Evolutionary conservation across 2,329 filamentous ascomycete genomes (phyloP).

Genomic region (Mollisia scopiformis): DNA sequence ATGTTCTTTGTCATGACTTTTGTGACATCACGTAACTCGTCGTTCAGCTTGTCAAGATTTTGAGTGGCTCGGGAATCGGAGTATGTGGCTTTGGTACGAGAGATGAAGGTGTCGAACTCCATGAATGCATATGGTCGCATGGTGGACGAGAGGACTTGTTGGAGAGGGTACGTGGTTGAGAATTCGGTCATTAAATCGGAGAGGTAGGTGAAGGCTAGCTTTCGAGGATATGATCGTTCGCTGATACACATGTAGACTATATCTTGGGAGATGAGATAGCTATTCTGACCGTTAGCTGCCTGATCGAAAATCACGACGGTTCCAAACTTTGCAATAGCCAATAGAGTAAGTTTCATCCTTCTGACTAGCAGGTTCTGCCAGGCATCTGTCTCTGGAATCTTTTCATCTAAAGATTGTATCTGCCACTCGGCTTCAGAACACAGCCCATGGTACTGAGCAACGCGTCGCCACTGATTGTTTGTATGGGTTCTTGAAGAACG

Average conservation of each 20-base stretch:
- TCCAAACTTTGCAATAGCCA: no score
- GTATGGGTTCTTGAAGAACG: no score
- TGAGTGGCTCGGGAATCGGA: slow-evolving; percentile 88
- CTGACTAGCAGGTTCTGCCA: no score
- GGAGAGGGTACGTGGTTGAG: slow-evolving; percentile 75
- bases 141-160: slow-evolving; percentile 72
- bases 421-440: no score
- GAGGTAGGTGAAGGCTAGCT: slow-evolving; percentile 98
- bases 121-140: slow-evolving; percentile 95
- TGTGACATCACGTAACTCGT: slow-evolving; percentile 95
- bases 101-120: slow-evolving; percentile 97
- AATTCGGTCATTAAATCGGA: slow-evolving; percentile 91
- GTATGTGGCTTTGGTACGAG: slow-evolving; percentile 90
- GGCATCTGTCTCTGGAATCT: no score
- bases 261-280: slow-evolving; percentile 82
- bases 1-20: slow-evolving; percentile 99
- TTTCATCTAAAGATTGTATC: no score
- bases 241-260: slow-evolving; percentile 94
- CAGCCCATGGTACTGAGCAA: no score
- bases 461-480: no score
- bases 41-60: slow-evolving; percentile 94
- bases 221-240: slow-evolving; percentile 92
- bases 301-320: no score
- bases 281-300: slow-evolving; percentile 40
- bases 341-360: no score